Evolutionary conservation across 2,329 filamentous ascomycete species (phyloP).

Genomic region (Aspergillus brasiliensis): DNA sequence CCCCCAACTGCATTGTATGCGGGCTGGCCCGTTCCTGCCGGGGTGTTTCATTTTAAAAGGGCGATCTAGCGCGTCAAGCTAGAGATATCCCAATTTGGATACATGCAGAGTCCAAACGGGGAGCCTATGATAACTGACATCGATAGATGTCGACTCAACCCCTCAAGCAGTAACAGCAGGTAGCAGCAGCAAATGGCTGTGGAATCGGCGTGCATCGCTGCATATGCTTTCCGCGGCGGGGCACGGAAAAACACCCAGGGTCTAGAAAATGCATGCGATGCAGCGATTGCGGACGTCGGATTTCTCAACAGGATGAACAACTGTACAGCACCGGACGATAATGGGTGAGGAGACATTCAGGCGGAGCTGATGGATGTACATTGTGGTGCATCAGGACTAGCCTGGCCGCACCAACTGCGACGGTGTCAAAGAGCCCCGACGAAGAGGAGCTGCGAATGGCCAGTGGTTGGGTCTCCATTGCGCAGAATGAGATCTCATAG

Average conservation of each 20-base stretch:
- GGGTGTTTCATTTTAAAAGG: not conserved
- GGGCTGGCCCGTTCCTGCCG: not conserved
- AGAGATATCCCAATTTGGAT: not conserved
- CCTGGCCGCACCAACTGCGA: not conserved
- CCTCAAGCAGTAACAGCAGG: not conserved
- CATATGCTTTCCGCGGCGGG: conserved; percentile 11
- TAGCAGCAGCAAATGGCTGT: not conserved
- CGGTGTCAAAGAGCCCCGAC: conserved; percentile 9
- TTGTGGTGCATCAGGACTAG: not conserved
- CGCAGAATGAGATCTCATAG: conserved; percentile 18
- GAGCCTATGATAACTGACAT: not conserved
- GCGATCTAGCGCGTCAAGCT: not conserved
- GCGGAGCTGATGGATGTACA: not conserved
- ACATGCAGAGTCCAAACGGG: not conserved
- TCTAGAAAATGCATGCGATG: conserved; percentile 1
- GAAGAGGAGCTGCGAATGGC: conserved; percentile 8
- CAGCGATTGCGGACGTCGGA: conserved; percentile 1
- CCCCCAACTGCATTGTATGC: not conserved
- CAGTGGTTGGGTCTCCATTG: conserved; percentile 8
- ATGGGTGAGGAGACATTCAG: not conserved
- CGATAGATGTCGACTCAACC: not conserved
- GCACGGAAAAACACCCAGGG: not conserved
- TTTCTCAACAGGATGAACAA: conserved; percentile 1
- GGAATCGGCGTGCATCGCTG: not conserved
- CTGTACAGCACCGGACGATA: not conserved